Evolutionary conservation across 2,329 filamentous ascomycete species (phyloP).

Genomic region (Alternaria alternata): DNA sequence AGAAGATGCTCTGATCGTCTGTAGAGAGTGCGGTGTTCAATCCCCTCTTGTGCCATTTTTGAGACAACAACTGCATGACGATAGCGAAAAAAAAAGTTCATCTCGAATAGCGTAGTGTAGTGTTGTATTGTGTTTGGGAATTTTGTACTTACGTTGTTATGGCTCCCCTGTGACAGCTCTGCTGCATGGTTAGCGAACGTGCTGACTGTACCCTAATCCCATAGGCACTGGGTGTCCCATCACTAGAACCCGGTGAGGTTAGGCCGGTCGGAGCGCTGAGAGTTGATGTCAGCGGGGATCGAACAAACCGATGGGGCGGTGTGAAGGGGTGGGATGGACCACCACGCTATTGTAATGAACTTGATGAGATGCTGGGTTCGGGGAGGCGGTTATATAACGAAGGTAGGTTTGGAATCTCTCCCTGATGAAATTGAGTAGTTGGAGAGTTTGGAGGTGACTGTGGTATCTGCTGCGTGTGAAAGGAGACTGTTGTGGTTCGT

Average conservation of each 20-base stretch:
- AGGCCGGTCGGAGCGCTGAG: background rate
- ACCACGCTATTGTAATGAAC: conserved; percentile 1
- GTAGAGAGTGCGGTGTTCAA: background rate
- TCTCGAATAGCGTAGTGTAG: background rate
- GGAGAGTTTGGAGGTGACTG: background rate
- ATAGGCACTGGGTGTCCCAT: background rate
- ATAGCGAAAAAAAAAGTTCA: background rate
- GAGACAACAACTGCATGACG: background rate
- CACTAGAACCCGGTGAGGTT: background rate
- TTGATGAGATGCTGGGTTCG: background rate
- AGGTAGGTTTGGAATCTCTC: background rate
- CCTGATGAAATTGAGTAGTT: too few relatives aligned
- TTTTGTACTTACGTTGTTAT: background rate
- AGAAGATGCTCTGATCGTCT: background rate
- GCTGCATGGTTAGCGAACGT: background rate
- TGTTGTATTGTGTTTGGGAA: background rate
- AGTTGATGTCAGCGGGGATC: background rate
- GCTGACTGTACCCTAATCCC: background rate
- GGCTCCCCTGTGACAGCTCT: background rate
- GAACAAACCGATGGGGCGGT: background rate
- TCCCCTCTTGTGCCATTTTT: background rate
- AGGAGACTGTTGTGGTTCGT: background rate
- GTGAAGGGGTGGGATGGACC: background rate
- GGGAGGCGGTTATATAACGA: background rate
- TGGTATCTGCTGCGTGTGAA: background rate